These are phyloP conservation scores for Yamadazyma triangularis DNA, from an alignment of 1,139 yeast species.

Conservation along the genomic window DNA sequence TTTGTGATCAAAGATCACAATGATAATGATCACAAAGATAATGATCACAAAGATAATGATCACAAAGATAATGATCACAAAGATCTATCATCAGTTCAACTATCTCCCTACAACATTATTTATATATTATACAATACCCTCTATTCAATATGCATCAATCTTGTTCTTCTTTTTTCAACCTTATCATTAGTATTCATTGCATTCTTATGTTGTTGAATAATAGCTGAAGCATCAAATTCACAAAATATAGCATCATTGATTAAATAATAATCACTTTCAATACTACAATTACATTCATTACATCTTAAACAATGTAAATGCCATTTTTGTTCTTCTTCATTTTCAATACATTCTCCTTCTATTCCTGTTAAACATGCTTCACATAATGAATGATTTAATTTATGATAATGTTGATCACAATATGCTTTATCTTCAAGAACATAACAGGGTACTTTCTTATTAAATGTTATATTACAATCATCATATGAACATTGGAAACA, in stretches of 20 bases:
- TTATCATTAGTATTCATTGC: slow-evolving; percentile 29
- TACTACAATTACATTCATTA: slow-evolving; percentile 42
- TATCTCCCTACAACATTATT: too few relatives aligned
- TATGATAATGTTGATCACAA: slow-evolving; percentile 80
- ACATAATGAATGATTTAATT: slow-evolving; percentile 71
- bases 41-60: too few relatives aligned
- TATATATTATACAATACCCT: too few relatives aligned
- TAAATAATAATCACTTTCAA: slow-evolving; percentile 53
- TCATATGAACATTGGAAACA: slow-evolving; percentile 68
- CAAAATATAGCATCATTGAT: slow-evolving; percentile 50
- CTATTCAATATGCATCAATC: slow-evolving; percentile 37
- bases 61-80: too few relatives aligned
- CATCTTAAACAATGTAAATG: slow-evolving; percentile 63
- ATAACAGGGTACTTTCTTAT: slow-evolving; percentile 70
- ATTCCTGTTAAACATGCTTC: slow-evolving; percentile 67
- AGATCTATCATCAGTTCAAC: too few relatives aligned
- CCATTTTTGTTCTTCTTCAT: slow-evolving; percentile 62
- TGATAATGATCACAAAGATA: too few relatives aligned
- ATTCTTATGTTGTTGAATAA: slow-evolving; percentile 20
- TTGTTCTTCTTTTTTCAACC: slow-evolving; percentile 43
- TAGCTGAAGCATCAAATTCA: slow-evolving; percentile 35
- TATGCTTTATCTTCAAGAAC: slow-evolving; percentile 75
- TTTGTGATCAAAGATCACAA: too few relatives aligned
- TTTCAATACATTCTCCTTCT: slow-evolving; percentile 88
- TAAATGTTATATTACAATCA: slow-evolving; percentile 53